Percentiles rank a stretch among this genome's conserved stretches.
Conservation (phyloP, 2,329 filamentous ascomycete species). For the Tolypocladium ovalisporum region DNA sequence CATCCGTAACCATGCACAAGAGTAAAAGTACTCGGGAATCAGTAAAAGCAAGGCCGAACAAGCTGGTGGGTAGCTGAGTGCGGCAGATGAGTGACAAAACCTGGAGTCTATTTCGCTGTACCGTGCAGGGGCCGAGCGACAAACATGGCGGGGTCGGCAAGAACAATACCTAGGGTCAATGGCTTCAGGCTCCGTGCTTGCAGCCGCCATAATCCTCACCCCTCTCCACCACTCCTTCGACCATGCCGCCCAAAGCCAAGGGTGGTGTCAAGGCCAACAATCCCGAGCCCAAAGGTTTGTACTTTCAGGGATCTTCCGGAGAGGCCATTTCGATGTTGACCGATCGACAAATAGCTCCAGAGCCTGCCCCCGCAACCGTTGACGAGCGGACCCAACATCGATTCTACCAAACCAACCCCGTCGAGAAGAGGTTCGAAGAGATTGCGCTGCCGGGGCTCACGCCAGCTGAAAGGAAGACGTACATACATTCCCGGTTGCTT, state of each 20-base stretch:
- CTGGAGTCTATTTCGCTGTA: neutral
- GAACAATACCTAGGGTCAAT: conserved; percentile 4
- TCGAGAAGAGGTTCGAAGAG: conserved; percentile 32
- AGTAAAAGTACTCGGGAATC: neutral
- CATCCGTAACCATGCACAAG: neutral
- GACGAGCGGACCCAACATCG: conserved; percentile 35
- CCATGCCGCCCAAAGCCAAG: conserved; percentile 14
- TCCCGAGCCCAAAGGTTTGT: conserved; percentile 13
- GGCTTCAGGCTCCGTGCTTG: neutral
- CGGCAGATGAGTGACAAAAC: neutral
- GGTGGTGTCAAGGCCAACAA: conserved; percentile 8
- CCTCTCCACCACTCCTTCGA: conserved; percentile 1
- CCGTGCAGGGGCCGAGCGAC: neutral
- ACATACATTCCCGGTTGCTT: conserved; percentile 35
- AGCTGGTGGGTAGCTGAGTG: neutral
- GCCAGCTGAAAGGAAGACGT: conserved; percentile 36
- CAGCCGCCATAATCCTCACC: neutral
- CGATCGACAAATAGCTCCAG: conserved; percentile 12
- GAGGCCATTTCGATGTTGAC: neutral
- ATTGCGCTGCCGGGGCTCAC: conserved; percentile 33
- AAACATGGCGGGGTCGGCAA: conserved; percentile 1
- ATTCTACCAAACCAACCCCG: conserved; percentile 39
- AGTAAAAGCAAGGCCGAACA: neutral
- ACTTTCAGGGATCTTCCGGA: neutral
- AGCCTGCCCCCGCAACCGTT: conserved; percentile 31